A percentile compares a stretch with the other conserved stretches of the same genome.
These are phyloP conservation scores for Biscogniauxia marginata DNA, from an alignment of 2,329 filamentous ascomycete species.

Conservation along the genomic window DNA sequence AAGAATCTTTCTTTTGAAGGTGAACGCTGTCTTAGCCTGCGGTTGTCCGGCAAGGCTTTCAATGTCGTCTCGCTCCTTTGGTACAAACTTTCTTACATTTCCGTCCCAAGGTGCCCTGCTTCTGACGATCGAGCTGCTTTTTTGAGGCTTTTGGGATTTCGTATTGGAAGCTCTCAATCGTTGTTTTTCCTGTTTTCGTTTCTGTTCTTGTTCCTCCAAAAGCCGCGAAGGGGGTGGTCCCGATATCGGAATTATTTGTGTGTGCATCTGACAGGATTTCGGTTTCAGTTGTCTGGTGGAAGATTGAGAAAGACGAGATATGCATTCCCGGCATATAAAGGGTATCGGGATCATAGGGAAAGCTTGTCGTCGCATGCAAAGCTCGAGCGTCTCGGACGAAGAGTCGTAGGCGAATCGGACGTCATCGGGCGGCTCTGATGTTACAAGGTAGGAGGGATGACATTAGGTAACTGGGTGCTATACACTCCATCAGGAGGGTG, in stretches of 20 bases:
- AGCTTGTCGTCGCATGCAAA: constrained; percentile 3
- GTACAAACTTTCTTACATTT: constrained; percentile 7
- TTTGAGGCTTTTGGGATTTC: background rate
- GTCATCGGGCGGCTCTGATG: no score
- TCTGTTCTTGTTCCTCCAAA: background rate
- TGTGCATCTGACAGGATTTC: constrained; percentile 14
- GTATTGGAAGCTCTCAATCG: background rate
- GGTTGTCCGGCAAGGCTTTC: background rate
- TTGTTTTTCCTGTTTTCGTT: background rate
- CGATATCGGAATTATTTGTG: constrained; percentile 8
- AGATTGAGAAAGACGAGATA: constrained; percentile 22
- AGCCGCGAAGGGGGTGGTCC: constrained; percentile 5
- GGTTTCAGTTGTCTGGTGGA: constrained; percentile 3
- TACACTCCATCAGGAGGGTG: no score
- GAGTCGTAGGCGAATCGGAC: no score
- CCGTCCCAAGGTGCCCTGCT: constrained; percentile 6
- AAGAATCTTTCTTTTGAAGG: constrained; percentile 24
- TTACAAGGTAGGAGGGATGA: no score
- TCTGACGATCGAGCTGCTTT: background rate
- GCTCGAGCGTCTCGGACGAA: constrained; percentile 4
- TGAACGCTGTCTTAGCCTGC: background rate
- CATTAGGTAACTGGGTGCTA: no score
- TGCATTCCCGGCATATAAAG: constrained; percentile 31
- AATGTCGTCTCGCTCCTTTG: background rate
- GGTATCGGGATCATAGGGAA: constrained; percentile 25